Conservation (phyloP, 768 basidiomycete species). For the Inosperma sp. region DNA sequence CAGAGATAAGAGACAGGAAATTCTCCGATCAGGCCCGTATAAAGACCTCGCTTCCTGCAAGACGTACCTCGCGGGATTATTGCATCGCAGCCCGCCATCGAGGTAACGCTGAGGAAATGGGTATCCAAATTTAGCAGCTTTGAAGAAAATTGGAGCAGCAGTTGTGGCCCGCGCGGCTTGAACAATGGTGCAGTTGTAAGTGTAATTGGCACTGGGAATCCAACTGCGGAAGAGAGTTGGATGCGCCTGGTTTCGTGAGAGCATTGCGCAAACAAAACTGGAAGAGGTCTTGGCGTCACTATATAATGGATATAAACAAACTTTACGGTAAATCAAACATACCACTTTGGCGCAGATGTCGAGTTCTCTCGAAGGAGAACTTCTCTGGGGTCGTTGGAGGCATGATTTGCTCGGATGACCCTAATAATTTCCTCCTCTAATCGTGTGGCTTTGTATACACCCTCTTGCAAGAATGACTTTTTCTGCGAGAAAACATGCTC, state of each 20-base stretch:
- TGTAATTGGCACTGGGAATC: neutral
- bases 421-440: neutral
- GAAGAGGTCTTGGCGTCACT: neutral
- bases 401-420: neutral
- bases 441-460: neutral
- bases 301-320: too few species aligned
- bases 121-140: neutral
- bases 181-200: neutral
- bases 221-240: neutral
- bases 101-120: neutral
- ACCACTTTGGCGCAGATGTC: neutral
- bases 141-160: neutral
- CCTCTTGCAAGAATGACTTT: neutral
- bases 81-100: neutral
- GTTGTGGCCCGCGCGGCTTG: neutral
- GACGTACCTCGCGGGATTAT: neutral
- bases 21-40: neutral
- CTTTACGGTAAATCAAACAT: neutral
- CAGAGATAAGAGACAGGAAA: neutral
- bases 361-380: neutral
- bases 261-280: neutral
- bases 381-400: neutral
- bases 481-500: neutral
- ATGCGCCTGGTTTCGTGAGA: too few species aligned
- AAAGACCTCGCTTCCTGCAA: neutral